phyloP scores from a whole-genome alignment of 1,284 basidiomycete species.

The Puccinia horiana region DNA sequence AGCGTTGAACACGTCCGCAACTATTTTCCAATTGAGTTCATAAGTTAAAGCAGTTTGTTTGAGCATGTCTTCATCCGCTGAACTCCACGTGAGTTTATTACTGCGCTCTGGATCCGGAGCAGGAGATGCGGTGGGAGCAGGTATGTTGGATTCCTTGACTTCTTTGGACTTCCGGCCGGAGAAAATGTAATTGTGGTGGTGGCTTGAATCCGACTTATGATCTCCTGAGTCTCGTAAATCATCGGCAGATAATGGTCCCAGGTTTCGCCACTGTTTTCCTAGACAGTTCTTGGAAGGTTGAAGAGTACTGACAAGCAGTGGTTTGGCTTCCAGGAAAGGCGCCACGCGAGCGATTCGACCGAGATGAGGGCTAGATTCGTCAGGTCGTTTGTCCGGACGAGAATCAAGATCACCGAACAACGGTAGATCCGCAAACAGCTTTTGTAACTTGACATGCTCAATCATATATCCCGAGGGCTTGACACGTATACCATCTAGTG shows the following conservation, averaged over 20 bases:
- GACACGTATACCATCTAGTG: slow-evolving; percentile 24
- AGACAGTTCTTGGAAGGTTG: slow-evolving; percentile 34
- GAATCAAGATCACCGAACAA: slow-evolving; percentile 47
- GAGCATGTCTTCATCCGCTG: slow-evolving; percentile 31
- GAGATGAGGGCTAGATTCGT: slow-evolving; percentile 41
- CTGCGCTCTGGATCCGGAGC: not conserved
- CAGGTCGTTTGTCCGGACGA: slow-evolving; percentile 41
- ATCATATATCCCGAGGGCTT: slow-evolving; percentile 13
- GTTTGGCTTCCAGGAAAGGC: slow-evolving; percentile 36
- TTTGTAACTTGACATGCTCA: slow-evolving; percentile 40
- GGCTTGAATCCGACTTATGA: slow-evolving; percentile 21
- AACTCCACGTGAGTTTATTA: not conserved
- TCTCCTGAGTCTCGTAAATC: slow-evolving; percentile 35
- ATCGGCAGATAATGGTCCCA: slow-evolving; percentile 35
- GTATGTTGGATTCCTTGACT: slow-evolving; percentile 19
- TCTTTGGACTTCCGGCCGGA: slow-evolving; percentile 37
- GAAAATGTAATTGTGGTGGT: slow-evolving; percentile 27
- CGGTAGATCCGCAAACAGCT: slow-evolving; percentile 39
- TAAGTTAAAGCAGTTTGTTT: slow-evolving; percentile 22
- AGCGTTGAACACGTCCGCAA: slow-evolving; percentile 39
- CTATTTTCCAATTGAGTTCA: slow-evolving; percentile 40
- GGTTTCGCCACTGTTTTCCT: slow-evolving; percentile 45
- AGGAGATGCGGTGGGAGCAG: not conserved
- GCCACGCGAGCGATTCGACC: slow-evolving; percentile 40
- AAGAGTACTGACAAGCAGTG: slow-evolving; percentile 45